Percentiles rank a stretch among this genome's conserved stretches.
These are phyloP conservation scores for Starmerella geochares DNA, from an alignment of 805 yeast species.

Conservation along the genomic window DNA sequence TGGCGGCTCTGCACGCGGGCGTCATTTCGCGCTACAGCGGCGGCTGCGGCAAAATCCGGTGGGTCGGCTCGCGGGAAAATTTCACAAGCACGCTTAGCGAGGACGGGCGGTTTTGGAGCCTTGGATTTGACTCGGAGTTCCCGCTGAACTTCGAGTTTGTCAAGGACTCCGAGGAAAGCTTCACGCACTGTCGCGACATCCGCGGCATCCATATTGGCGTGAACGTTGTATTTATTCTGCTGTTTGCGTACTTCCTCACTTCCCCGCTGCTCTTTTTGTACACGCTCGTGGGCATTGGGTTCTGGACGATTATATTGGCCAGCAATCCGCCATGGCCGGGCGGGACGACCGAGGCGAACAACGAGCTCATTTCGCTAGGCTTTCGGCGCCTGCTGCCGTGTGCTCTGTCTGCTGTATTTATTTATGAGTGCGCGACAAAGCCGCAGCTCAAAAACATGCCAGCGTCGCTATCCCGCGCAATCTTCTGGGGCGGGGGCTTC, in stretches of 20 bases:
- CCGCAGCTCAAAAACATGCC: slow-evolving; percentile 19
- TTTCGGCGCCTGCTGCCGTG: slow-evolving; percentile 67
- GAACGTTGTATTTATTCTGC: slow-evolving; percentile 51
- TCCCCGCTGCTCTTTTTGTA: slow-evolving; percentile 51
- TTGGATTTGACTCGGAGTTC: slow-evolving; percentile 60
- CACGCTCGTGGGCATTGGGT: slow-evolving; percentile 54
- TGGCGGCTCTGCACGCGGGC: slow-evolving; percentile 83
- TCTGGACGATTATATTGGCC: slow-evolving; percentile 70
- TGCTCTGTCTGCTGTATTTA: slow-evolving; percentile 55
- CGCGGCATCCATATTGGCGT: slow-evolving; percentile 46
- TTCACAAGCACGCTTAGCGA: slow-evolving; percentile 45
- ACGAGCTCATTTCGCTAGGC: slow-evolving; percentile 57
- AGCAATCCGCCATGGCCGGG: slow-evolving; percentile 58
- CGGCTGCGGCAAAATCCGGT: slow-evolving; percentile 61
- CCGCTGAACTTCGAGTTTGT: slow-evolving; percentile 63
- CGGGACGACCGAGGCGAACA: slow-evolving; percentile 45
- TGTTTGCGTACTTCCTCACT: slow-evolving; percentile 38
- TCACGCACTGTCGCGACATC: slow-evolving; percentile 52
- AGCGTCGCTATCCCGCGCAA: slow-evolving; percentile 33
- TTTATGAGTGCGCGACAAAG: slow-evolving; percentile 48
- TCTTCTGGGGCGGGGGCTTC: slow-evolving; percentile 67
- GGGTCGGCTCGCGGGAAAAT: slow-evolving; percentile 41
- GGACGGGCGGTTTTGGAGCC: slow-evolving; percentile 40
- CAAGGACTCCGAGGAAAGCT: slow-evolving; percentile 25
- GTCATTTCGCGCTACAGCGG: slow-evolving; percentile 61